Base-by-base conservation (phyloP, 192 early-diverging fungal genomes). In the Coemansia sp. region DNA sequence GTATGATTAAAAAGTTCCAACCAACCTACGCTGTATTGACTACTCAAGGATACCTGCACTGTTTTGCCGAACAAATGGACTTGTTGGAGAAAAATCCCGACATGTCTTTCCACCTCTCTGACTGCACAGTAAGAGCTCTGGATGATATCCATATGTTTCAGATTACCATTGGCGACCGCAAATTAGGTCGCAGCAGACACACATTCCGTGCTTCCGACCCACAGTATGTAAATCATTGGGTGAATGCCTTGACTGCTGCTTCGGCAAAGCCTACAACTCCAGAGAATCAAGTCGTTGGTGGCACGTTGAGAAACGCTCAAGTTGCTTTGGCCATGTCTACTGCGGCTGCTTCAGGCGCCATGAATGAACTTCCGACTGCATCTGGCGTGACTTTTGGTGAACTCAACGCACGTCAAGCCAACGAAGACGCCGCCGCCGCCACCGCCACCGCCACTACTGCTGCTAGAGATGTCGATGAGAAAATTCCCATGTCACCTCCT, bases 51-150 rank as follows among this genome's bases (percentile, higher is more conserved):
- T 58, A 59, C 40, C 42, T 71, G 47, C 67, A 64, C 44, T 71
- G 67, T 60, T 71, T 55, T 25, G 5, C 67, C 2, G 60, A 59
- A 33, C 60, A 64, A 33, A 32, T n/a, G 24, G 48, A 59, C 9
- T 40, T 71, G 22, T 44, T 71, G 55, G 67, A 63, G 48, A 49
- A 38, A 10, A 58, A 55, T 40, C 67, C 67, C 5, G 60, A 71
- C 36, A 22, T 44, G 15, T 55, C 67, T 11, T 55, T 71, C 56
- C 35, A 64, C 32, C 38, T 71, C 5, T 14, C 35, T 1, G 56
- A 63, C 36, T 71, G 67, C 46, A 33, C 47, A 2, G 52, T 71
- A 3, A 35, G 14, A 3, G 35, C 47, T 15, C 49, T 64, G 27
- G 67, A 71, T 34, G 60, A 71, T 22, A 20, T 22, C 29, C 24